phyloP scores from a whole-genome alignment of 306 rosid species.

The Lathyrus aphaca region DNA sequence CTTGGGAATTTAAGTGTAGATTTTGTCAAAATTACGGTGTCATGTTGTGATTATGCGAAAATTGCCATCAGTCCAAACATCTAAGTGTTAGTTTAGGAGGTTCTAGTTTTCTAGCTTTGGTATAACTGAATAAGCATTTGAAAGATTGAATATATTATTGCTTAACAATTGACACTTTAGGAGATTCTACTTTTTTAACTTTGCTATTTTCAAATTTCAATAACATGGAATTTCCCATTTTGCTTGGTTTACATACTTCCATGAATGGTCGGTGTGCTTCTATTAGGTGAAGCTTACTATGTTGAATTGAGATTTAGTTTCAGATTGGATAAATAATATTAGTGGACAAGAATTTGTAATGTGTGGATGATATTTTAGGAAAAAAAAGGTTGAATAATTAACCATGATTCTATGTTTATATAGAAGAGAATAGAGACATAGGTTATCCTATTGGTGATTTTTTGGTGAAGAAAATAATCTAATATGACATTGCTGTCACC shows the following conservation, averaged over 20 bases:
- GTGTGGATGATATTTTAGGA: background rate
- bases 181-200: background rate
- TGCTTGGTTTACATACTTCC: background rate
- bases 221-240: background rate
- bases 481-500: background rate
- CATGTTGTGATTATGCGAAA: background rate
- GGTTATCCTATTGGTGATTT: background rate
- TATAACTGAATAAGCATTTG: constrained; percentile 1
- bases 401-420: background rate
- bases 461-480: background rate
- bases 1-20: background rate
- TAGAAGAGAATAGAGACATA: background rate
- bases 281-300: background rate
- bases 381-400: background rate
- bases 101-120: background rate
- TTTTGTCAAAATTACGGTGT: background rate
- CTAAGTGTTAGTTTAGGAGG: too few species aligned
- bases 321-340: background rate
- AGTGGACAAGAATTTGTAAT: background rate
- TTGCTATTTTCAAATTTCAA: background rate
- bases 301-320: constrained; percentile 8
- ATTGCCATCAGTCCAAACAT: background rate
- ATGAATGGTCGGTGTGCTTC: background rate
- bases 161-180: background rate
- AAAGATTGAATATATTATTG: constrained; percentile 9